A percentile compares a stretch with the other conserved stretches of the same genome.
Evolutionary conservation across 306 rosid species (phyloP).

Genomic region (Dryas drummondii): DNA sequence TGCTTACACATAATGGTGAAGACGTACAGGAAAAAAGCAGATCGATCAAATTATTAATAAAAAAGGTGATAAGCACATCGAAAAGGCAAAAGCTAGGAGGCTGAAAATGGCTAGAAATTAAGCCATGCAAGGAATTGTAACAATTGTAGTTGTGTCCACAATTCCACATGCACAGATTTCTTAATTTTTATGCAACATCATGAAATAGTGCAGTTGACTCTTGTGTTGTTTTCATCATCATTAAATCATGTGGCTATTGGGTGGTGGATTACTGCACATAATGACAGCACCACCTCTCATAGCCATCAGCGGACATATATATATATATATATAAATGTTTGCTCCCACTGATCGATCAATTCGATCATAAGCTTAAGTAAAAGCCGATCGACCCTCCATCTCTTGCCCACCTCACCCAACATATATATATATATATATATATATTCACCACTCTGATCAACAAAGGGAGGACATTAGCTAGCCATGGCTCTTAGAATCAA

Average conservation of each 20-base stretch:
- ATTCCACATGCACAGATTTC: constrained; percentile 32
- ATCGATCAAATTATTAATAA: constrained; percentile 31
- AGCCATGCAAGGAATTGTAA: constrained; percentile 61
- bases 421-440: too few species aligned
- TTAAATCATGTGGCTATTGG: background rate
- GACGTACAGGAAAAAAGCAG: constrained; percentile 26
- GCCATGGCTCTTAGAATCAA: constrained; percentile 53
- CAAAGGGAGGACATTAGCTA: background rate
- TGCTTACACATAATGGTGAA: constrained; percentile 14
- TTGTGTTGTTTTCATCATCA: constrained; percentile 22
- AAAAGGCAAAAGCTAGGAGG: constrained; percentile 23
- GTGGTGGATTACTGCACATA: background rate
- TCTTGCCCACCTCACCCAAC: background rate
- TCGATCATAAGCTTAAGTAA: too few species aligned
- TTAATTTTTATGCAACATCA: background rate
- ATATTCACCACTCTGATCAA: background rate
- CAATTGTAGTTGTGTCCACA: constrained; percentile 21
- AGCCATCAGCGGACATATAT: too few species aligned
- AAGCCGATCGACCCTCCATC: too few species aligned
- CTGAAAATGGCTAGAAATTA: constrained; percentile 34
- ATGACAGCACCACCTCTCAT: background rate
- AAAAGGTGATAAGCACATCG: constrained; percentile 30
- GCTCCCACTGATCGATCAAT: too few species aligned
- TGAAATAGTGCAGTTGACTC: constrained; percentile 63
- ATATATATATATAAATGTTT: too few species aligned